Evolutionary conservation across 2,329 filamentous ascomycete species (phyloP).

Genomic region (Penicillium sp.): DNA sequence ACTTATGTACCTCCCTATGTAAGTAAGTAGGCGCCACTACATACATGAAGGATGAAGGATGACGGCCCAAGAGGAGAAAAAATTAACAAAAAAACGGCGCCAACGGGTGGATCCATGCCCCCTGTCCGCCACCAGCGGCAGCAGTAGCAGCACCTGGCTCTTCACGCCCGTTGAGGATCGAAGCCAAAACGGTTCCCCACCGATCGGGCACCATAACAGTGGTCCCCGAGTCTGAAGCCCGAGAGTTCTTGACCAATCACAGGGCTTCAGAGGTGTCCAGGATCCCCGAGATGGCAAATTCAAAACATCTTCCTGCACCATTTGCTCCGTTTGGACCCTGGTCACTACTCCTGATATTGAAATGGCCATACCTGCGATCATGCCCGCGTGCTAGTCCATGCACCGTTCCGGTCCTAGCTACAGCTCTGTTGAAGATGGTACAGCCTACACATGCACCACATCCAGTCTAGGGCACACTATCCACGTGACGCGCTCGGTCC

Average conservation of each 20-base stretch:
- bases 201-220: conserved; percentile 29
- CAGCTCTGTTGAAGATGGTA: neutral
- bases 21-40: neutral
- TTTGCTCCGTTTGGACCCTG: neutral
- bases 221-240: conserved; percentile 33
- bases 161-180: conserved; percentile 13
- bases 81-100: conserved; percentile 10
- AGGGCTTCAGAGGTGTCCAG: neutral
- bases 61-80: neutral
- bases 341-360: conserved; percentile 1
- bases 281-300: conserved; percentile 11
- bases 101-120: conserved; percentile 11
- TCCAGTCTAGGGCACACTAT: neutral
- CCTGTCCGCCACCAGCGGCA: neutral
- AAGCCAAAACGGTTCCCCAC: conserved; percentile 27
- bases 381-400: neutral
- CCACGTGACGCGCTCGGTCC: conserved; percentile 30
- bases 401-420: neutral
- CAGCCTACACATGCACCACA: neutral
- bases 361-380: neutral
- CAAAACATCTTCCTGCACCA: conserved; percentile 11
- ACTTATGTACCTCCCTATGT: too few relatives aligned
- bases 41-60: conserved; percentile 1
- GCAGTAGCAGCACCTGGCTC: neutral
- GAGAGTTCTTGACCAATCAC: conserved; percentile 22